Base-by-base conservation (phyloP, 352 stramenopile species). In the Pythium sukuiense region DNA sequence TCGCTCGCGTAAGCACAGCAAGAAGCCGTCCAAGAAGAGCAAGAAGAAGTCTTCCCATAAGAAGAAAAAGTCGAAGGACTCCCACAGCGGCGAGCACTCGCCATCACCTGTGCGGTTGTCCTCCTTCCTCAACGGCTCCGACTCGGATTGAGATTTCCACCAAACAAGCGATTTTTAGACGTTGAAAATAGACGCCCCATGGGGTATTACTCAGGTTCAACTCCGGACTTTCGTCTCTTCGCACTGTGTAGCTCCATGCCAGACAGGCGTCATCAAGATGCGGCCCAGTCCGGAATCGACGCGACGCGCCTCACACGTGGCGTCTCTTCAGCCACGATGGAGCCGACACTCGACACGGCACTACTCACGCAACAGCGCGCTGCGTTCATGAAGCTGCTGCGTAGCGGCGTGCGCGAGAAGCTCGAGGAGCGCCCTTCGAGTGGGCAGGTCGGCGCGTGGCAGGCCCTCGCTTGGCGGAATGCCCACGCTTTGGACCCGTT, bases 61-160 rank as follows among this genome's bases (percentile, higher is more conserved):
- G 60, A 81, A 83, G 61, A 83, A 76, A 24, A 81, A 77, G 29
- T 65, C 59, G 64, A 70, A 77, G 37, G 67, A 76, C 30, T 52
- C 67, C 58, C 80, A 84, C 60, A 77, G 75, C 33, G 65, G 65
- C 29, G 74, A 83, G 46, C 69, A 56, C 37, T 92, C 76, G 37
- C 71, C 76, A 32, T 92, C 83, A 48, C 81, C 86, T 32, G 73
- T 93, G 67, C 81, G 88, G 30, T 79, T 98, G 26, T 97, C 88
- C 9, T 93, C 90, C n/a, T 98, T 98, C 69, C 92, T 98, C 61
- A 79, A 92, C 37, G 74, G 74, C 27, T 86, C 74, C 26, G 76
- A 85, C 59, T 65, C 79, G 35, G 76, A 82, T 16, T 71, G 50
- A 61, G 20, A 24, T 24, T 24, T 24, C 26, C 6, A 11, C 18